Conservation (phyloP, 1,139 yeast species). For the Diutina catenulata region DNA sequence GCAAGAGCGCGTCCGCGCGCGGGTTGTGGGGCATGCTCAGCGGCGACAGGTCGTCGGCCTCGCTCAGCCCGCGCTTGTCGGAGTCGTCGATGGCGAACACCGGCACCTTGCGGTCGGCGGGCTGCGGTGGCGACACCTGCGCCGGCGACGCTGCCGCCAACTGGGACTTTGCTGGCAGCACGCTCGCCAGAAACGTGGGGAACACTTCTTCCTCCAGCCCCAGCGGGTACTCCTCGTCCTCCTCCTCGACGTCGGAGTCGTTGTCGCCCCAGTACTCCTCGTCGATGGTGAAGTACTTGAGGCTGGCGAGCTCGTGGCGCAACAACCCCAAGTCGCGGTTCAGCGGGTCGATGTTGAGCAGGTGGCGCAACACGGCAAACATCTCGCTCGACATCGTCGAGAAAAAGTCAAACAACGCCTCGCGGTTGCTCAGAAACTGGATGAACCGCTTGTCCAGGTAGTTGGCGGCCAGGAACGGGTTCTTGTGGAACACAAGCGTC, state of each 20-base stretch:
- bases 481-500: constrained; percentile 79
- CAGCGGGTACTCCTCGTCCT: constrained; percentile 15
- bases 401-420: constrained; percentile 84
- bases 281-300: constrained; percentile 72
- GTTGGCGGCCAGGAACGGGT: constrained; percentile 80
- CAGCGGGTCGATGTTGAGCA: constrained; percentile 77
- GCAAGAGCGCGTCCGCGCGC: constrained; percentile 34
- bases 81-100: no score
- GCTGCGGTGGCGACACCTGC: no score
- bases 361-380: constrained; percentile 67
- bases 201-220: no score
- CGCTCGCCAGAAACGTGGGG: no score
- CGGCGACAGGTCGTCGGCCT: no score
- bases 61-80: no score
- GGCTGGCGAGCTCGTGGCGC: constrained; percentile 44
- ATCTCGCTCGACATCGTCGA: constrained; percentile 82
- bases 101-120: no score
- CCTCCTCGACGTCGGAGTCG: constrained; percentile 33
- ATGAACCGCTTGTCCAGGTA: constrained; percentile 76
- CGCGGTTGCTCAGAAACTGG: constrained; percentile 81
- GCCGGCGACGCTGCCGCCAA: no score
- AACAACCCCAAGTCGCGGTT: constrained; percentile 60
- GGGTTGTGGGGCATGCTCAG: constrained; percentile 25
- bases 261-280: constrained; percentile 45
- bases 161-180: no score